Evolutionary conservation across 2,329 filamentous ascomycete species (phyloP).

Genomic region (Scleromitrula shiraiana): DNA sequence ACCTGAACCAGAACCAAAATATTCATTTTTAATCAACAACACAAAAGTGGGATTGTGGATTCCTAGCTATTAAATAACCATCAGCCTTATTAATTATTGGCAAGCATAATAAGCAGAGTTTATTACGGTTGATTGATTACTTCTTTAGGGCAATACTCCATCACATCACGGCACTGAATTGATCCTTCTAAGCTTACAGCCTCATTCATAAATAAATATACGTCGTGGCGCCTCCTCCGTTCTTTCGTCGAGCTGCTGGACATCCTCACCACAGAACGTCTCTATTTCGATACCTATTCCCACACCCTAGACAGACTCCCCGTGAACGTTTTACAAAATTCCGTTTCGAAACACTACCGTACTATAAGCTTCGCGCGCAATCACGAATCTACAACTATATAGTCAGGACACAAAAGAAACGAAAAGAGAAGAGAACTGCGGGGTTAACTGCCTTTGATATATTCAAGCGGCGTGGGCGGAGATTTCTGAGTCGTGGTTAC

Average conservation of each 20-base stretch:
- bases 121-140: too few species aligned
- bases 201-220: too few species aligned
- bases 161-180: background rate
- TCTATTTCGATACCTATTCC: constrained; percentile 17
- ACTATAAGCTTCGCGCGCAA: constrained; percentile 63
- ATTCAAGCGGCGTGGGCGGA: constrained; percentile 22
- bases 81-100: too few species aligned
- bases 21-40: too few species aligned
- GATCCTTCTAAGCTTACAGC: background rate
- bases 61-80: too few species aligned
- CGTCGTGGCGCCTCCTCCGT: constrained; percentile 9
- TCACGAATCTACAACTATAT: constrained; percentile 70
- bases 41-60: too few species aligned
- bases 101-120: too few species aligned
- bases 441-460: constrained; percentile 26
- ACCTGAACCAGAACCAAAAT: too few species aligned
- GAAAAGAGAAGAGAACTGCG: constrained; percentile 37
- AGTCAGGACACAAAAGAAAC: constrained; percentile 52
- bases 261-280: constrained; percentile 2
- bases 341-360: constrained; percentile 66
- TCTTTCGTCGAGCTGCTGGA: constrained; percentile 14
- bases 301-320: constrained; percentile 7
- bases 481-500: constrained; percentile 28
- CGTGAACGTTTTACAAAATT: constrained; percentile 38
- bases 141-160: too few species aligned